Evolutionary conservation across 2,329 filamentous ascomycete genomes (phyloP).

Genomic region (Xylariaceae sp.): DNA sequence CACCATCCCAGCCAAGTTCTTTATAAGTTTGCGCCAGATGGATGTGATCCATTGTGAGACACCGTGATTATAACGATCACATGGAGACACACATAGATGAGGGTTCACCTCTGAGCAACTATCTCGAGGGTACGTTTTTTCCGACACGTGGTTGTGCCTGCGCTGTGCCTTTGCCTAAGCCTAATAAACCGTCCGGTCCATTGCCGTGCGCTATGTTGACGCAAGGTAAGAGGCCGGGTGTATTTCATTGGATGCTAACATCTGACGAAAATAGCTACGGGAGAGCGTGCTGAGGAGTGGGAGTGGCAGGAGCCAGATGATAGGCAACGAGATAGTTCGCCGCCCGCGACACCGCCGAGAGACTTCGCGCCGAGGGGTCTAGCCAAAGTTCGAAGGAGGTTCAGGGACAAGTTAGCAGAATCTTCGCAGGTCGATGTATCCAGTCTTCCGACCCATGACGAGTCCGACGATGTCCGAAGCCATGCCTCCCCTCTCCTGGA

Average conservation of each 20-base stretch:
- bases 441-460: constrained; percentile 23
- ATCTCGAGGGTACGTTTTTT: constrained; percentile 30
- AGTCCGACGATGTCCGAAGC: constrained; percentile 26
- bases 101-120: constrained; percentile 34
- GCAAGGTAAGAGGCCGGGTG: not conserved
- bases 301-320: constrained; percentile 29
- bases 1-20: constrained; percentile 6
- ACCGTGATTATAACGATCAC: constrained; percentile 28
- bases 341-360: constrained; percentile 29
- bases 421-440: constrained; percentile 28
- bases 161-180: not conserved
- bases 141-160: not conserved
- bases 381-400: constrained; percentile 30
- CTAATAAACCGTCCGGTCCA: not conserved
- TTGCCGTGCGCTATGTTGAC: not conserved
- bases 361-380: constrained; percentile 33
- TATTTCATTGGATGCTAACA: constrained; percentile 19
- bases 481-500: constrained; percentile 28
- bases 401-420: constrained; percentile 27
- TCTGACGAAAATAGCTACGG: constrained; percentile 24
- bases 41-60: constrained; percentile 28
- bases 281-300: constrained; percentile 26
- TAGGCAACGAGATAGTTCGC: constrained; percentile 26
- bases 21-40: constrained; percentile 28
- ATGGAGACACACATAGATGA: constrained; percentile 35